Conservation (phyloP, 2,329 filamentous ascomycete species). For the Trematosphaeria pertusa region DNA sequence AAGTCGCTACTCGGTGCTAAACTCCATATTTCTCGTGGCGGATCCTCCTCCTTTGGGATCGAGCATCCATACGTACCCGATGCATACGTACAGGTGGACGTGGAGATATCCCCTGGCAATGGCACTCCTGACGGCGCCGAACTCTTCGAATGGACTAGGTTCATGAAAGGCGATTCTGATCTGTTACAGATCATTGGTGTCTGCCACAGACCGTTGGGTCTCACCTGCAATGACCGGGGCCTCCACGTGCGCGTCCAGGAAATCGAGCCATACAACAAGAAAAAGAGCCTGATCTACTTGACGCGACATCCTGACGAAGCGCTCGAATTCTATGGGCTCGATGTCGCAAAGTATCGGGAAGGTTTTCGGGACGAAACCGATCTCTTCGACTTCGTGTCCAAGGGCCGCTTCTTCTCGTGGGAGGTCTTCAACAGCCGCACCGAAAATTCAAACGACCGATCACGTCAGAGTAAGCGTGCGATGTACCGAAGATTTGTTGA, state of each 20-base stretch:
- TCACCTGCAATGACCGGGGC: slow-evolving; percentile 69
- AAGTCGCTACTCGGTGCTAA: slow-evolving; percentile 56
- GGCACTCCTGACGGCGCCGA: slow-evolving; percentile 32
- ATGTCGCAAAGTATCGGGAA: slow-evolving; percentile 56
- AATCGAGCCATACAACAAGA: slow-evolving; percentile 67
- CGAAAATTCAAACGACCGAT: slow-evolving; percentile 61
- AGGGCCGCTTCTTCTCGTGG: slow-evolving; percentile 65
- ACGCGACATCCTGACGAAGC: slow-evolving; percentile 63
- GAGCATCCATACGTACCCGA: slow-evolving; percentile 37
- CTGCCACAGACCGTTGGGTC: slow-evolving; percentile 68
- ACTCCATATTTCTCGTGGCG: slow-evolving; percentile 25
- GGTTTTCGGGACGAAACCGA: slow-evolving; percentile 63
- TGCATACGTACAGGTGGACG: slow-evolving; percentile 72
- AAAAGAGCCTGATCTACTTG: slow-evolving; percentile 66
- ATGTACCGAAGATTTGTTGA: slow-evolving; percentile 68
- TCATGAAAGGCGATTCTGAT: slow-evolving; percentile 77
- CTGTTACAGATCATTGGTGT: slow-evolving; percentile 70
- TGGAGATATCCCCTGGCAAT: slow-evolving; percentile 60
- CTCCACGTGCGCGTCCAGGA: slow-evolving; percentile 72
- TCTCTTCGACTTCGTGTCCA: slow-evolving; percentile 68
- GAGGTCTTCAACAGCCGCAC: slow-evolving; percentile 39
- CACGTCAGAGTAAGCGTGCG: slow-evolving; percentile 61
- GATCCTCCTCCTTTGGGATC: slow-evolving; percentile 59
- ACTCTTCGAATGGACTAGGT: slow-evolving; percentile 66
- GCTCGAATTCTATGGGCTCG: slow-evolving; percentile 69